phyloP scores from a whole-genome alignment of 2,329 filamentous ascomycete species.

The Sarocladium oryzae region DNA sequence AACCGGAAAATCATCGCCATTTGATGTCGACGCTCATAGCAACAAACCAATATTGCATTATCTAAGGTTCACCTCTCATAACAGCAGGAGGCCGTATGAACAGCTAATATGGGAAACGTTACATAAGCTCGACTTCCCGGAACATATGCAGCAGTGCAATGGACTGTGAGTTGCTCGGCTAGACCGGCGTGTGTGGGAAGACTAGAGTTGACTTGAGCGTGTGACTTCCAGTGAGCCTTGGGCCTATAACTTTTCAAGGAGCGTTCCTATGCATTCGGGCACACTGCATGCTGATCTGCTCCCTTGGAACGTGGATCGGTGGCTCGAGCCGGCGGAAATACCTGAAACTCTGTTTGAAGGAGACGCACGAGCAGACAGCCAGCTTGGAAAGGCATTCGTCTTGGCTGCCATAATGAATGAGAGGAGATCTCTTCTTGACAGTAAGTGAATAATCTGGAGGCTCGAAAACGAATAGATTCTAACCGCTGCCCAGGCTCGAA shows the following conservation, averaged over 20 bases:
- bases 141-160: not conserved
- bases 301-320: not conserved
- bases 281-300: not conserved
- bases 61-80: not conserved
- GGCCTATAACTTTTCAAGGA: constrained; percentile 3
- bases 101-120: not conserved
- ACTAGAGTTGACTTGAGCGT: not conserved
- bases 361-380: not conserved
- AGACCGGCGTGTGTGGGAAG: no score
- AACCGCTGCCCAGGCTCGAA: not conserved
- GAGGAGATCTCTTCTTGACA: not conserved
- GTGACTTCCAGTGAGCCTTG: not conserved
- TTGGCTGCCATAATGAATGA: not conserved
- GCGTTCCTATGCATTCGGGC: not conserved
- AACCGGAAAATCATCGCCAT: not conserved
- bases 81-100: not conserved
- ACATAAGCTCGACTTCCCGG: not conserved
- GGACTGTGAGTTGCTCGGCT: not conserved
- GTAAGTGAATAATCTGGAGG: not conserved
- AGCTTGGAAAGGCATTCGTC: not conserved
- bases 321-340: not conserved
- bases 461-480: not conserved
- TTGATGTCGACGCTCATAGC: not conserved
- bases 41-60: not conserved
- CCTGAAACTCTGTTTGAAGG: not conserved